phyloP scores from a whole-genome alignment of 495 filamentous ascomycete species.

The Halenospora varia region DNA sequence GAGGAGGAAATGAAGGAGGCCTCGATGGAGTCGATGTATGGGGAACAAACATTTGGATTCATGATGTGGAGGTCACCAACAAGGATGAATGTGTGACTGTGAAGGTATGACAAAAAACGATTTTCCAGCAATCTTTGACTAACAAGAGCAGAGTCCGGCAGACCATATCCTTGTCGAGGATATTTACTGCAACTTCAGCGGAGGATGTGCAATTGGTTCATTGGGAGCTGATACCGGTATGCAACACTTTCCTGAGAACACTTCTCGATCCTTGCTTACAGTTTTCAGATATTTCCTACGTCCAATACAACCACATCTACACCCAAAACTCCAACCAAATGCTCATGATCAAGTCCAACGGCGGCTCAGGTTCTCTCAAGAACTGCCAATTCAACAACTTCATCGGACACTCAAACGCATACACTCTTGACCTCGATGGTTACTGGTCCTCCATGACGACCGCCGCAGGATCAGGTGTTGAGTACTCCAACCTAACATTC shows the following conservation, averaged over 20 bases:
- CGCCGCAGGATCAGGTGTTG: conserved; percentile 40
- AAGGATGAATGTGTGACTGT: conserved; percentile 53
- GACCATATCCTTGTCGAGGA: conserved; percentile 51
- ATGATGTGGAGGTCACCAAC: conserved; percentile 52
- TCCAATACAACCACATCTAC: conserved; percentile 48
- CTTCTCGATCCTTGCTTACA: neutral
- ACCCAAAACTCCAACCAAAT: conserved; percentile 54
- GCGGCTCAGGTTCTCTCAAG: conserved; percentile 37
- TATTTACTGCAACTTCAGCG: conserved; percentile 55
- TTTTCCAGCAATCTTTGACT: neutral
- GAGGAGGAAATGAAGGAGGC: conserved; percentile 43
- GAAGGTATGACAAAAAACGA: conserved; percentile 22
- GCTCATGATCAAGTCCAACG: conserved; percentile 59
- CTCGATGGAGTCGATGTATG: conserved; percentile 50
- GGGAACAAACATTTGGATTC: conserved; percentile 47
- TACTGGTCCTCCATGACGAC: conserved; percentile 18
- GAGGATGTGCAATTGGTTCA: conserved; percentile 51
- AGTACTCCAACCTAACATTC: conserved; percentile 47
- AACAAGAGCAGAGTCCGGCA: conserved; percentile 31
- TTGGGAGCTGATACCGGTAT: conserved; percentile 29
- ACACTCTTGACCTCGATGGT: conserved; percentile 45
- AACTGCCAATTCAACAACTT: conserved; percentile 55
- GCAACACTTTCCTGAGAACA: neutral
- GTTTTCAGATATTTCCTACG: conserved; percentile 37
- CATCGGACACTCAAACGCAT: conserved; percentile 42